phyloP scores from a whole-genome alignment of 257 asterid genomes.

The Jaltomata sinuosa region DNA sequence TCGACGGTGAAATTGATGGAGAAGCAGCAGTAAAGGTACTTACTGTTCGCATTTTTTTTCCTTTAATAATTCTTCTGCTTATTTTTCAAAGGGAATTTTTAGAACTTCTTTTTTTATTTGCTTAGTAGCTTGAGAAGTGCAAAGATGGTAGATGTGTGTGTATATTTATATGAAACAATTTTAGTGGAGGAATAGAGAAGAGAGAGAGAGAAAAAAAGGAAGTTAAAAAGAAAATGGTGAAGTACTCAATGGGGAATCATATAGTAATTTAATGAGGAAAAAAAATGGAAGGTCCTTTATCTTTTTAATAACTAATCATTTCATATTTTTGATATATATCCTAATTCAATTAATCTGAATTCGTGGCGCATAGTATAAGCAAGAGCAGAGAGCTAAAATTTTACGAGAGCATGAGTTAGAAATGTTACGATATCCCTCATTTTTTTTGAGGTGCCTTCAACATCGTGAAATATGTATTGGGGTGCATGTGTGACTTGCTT shows the following conservation, averaged over 20 bases:
- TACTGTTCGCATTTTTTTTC: neutral
- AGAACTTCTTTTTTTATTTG: neutral
- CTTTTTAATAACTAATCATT: neutral
- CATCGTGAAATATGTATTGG: no score
- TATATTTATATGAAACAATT: neutral
- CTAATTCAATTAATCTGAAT: neutral
- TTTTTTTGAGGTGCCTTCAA: no score
- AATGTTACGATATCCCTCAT: no score
- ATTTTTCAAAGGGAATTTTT: neutral
- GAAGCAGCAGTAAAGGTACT: neutral
- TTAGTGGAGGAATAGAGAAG: neutral
- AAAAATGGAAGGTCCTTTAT: neutral
- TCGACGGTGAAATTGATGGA: neutral
- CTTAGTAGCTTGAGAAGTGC: neutral
- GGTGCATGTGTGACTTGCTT: no score
- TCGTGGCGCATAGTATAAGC: neutral
- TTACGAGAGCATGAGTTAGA: no score
- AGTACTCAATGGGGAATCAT: neutral
- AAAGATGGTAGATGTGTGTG: neutral
- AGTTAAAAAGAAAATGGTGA: neutral
- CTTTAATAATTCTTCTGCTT: no score
- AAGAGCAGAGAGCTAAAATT: no score
- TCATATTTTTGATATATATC: neutral
- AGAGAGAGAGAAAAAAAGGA: neutral
- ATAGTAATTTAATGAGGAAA: neutral